Evolutionary conservation across 2,329 filamentous ascomycete species (phyloP).

Genomic region (Nakataea oryzae): DNA sequence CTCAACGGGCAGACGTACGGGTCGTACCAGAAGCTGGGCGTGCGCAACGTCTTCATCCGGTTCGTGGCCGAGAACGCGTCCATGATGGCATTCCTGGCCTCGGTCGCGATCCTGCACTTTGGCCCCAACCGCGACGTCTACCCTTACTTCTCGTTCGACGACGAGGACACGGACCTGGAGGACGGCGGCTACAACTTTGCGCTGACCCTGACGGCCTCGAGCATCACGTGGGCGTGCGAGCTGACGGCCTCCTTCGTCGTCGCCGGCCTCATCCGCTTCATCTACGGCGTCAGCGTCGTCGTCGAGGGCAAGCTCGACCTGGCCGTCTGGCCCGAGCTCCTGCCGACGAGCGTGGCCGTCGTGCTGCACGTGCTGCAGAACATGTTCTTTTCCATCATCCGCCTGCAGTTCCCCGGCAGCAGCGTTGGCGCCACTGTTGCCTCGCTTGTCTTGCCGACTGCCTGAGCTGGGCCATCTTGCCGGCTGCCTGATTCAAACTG

Average conservation of each 20-base stretch:
- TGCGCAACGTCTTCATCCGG: conserved; percentile 57
- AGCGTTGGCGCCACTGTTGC: not conserved
- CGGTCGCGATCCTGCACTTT: conserved; percentile 55
- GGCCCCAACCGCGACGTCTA: conserved; percentile 58
- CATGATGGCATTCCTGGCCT: conserved; percentile 58
- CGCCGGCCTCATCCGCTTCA: conserved; percentile 43
- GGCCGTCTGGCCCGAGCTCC: conserved; percentile 54
- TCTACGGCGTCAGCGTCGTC: conserved; percentile 52
- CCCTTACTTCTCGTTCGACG: conserved; percentile 58
- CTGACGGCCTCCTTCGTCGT: conserved; percentile 51
- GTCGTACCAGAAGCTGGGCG: conserved; percentile 56
- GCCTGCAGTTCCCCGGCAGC: conserved; percentile 42
- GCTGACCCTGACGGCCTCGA: conserved; percentile 52
- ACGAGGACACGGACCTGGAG: conserved; percentile 23
- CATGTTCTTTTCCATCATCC: conserved; percentile 61
- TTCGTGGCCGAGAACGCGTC: conserved; percentile 57
- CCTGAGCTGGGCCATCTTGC: too few relatives aligned
- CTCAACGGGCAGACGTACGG: conserved; percentile 50
- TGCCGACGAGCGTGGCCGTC: conserved; percentile 55
- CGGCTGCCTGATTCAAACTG: too few relatives aligned
- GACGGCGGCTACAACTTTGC: conserved; percentile 47
- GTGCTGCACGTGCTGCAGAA: conserved; percentile 61
- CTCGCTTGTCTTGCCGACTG: not conserved
- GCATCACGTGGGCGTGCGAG: conserved; percentile 58
- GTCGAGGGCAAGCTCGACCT: conserved; percentile 55